phyloP scores from a whole-genome alignment of 495 filamentous ascomycete genomes.

The Penicillium turbatum region DNA sequence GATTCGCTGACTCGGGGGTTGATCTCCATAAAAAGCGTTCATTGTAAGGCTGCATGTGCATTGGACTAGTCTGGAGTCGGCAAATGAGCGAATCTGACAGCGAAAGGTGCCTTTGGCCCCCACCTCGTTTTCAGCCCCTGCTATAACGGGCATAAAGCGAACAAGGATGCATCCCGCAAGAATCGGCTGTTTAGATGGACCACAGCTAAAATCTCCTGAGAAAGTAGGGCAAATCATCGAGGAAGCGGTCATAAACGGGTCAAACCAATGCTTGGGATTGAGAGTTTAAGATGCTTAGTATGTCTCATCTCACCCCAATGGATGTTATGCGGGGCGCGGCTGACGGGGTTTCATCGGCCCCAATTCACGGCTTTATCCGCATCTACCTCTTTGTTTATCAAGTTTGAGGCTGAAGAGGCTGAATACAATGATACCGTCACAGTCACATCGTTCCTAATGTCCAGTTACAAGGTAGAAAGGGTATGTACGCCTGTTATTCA shows the following conservation, averaged over 20 bases:
- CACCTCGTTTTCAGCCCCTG: constrained; percentile 7
- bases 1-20: constrained; percentile 1
- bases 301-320: not conserved
- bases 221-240: not conserved
- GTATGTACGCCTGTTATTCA: constrained; percentile 37
- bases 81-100: constrained; percentile 12
- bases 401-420: constrained; percentile 14
- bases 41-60: constrained; percentile 29
- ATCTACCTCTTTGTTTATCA: not conserved
- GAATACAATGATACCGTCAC: constrained; percentile 7
- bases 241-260: not conserved
- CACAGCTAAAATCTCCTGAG: not conserved
- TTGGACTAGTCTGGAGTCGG: constrained; percentile 7
- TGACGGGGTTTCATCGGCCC: constrained; percentile 11
- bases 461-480: constrained; percentile 14
- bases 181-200: too few species aligned
- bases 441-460: not conserved
- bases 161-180: constrained; percentile 8
- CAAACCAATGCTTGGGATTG: not conserved
- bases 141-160: constrained; percentile 8
- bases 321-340: constrained; percentile 18
- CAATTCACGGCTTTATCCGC: not conserved
- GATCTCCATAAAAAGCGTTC: not conserved
- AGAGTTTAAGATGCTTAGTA: not conserved
- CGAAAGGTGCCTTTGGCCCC: constrained; percentile 15